Base-by-base conservation (phyloP, 2,329 filamentous ascomycete genomes). In the Aspergillus hortae region DNA sequence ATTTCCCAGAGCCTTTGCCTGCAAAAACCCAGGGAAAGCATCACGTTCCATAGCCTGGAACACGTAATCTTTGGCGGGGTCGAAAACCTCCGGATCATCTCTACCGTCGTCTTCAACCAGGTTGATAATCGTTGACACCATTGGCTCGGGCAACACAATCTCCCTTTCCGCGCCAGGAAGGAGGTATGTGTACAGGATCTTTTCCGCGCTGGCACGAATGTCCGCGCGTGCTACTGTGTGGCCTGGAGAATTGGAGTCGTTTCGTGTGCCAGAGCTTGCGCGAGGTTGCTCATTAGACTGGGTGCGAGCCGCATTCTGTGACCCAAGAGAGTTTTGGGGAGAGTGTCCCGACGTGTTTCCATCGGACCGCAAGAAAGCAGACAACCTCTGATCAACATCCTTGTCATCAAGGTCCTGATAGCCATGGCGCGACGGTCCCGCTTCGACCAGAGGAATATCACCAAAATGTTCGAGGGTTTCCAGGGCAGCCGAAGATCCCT, bases 41-140 rank as follows among this genome's bases (percentile, higher is more conserved):
- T 99, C 94, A 51, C 95, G 85, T 75, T 99, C 95, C 94, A 99
- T 99, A 32, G 95, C 95, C 74, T 99, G 95, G 72, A 97, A 99
- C 56, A 97, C 94, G 69, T 97, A 99, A 75, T 99, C 94, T 77
- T 99, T 99, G 49, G 94, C 94, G 17, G 90, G 86, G 68, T 97
- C 94, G 64, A 99, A 99, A 11, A 99, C 88, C 71, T 99, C 94
- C 0, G 94, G 94, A 67, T 99, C 94, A 64, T 97, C 94, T 62
- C 94, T 86, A 43, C 90, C 90, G 58, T 90, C 86, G 61, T 92
- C 88, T 73, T 99, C 94, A 57, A 99, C 95, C 12, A 90, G 84
- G 17, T 86, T 81, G 36, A 91, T 95, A 54, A 97, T 92, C 21
- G 92, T 86, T 49, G 88, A 82, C 0, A 92, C 87, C 66, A 97